These are phyloP conservation scores for Mucor saturninus DNA, from an alignment of 371 early-diverging fungal species.

Conservation along the genomic window DNA sequence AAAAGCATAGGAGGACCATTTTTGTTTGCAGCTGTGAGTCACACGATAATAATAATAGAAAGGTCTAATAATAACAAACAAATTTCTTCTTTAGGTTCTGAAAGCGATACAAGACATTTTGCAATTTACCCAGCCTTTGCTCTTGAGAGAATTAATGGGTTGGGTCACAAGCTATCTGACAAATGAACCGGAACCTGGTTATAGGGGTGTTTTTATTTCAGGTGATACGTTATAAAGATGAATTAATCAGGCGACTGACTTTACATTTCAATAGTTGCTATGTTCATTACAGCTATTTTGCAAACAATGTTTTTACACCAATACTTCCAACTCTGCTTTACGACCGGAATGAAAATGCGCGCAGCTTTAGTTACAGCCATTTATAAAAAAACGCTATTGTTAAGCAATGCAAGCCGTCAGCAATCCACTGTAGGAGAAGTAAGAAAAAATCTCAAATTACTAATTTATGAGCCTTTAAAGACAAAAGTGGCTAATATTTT, in stretches of 20 bases:
- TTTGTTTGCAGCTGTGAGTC: slow-evolving; percentile 61
- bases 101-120: slow-evolving; percentile 82
- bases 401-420: slow-evolving; percentile 85
- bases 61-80: neutral
- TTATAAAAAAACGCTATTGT: slow-evolving; percentile 83
- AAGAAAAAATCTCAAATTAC: neutral
- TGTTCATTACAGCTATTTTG: slow-evolving; percentile 79
- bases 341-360: slow-evolving; percentile 81
- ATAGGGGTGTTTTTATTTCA: slow-evolving; percentile 69
- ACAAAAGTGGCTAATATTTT: too few relatives aligned
- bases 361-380: slow-evolving; percentile 86
- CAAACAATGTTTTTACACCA: slow-evolving; percentile 91
- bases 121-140: slow-evolving; percentile 84
- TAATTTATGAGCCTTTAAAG: too few relatives aligned
- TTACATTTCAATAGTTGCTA: slow-evolving; percentile 42
- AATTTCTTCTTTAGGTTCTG: slow-evolving; percentile 52
- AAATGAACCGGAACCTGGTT: slow-evolving; percentile 57
- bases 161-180: slow-evolving; percentile 70
- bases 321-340: slow-evolving; percentile 84
- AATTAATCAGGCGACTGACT: too few relatives aligned
- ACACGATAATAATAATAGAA: neutral
- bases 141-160: slow-evolving; percentile 73
- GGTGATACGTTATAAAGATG: neutral
- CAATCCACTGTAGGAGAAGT: slow-evolving; percentile 78
- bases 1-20: slow-evolving; percentile 72